Evolutionary conservation across 2,329 filamentous ascomycete genomes (phyloP).

Genomic region (Lecanicillium sp.): DNA sequence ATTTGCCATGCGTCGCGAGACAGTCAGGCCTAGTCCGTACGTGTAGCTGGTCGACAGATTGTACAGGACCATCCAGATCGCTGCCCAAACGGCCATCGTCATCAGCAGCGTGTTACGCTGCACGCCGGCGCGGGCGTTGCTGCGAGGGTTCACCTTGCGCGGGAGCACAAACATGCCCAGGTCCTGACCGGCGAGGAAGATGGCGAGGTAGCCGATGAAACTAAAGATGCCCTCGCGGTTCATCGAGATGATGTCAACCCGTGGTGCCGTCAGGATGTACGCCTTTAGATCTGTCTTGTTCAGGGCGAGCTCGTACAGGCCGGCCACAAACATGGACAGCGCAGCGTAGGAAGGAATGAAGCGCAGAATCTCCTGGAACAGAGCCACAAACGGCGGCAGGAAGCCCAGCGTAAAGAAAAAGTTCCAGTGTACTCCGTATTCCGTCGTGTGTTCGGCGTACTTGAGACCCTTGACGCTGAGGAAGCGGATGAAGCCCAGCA

Average conservation of each 20-base stretch:
- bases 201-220: constrained; percentile 87
- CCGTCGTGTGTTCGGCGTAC: constrained; percentile 94
- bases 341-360: constrained; percentile 71
- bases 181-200: constrained; percentile 85
- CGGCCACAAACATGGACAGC: constrained; percentile 63
- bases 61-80: constrained; percentile 66
- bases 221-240: constrained; percentile 96
- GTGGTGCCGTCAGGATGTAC: constrained; percentile 76
- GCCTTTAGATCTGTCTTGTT: constrained; percentile 72
- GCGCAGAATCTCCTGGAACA: constrained; percentile 67
- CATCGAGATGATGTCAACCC: constrained; percentile 73
- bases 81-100: constrained; percentile 58
- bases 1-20: constrained; percentile 87
- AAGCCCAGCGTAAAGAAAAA: constrained; percentile 96
- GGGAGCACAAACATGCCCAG: constrained; percentile 76
- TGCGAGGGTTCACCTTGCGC: constrained; percentile 39
- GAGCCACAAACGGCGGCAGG: constrained; percentile 79
- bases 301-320: constrained; percentile 68
- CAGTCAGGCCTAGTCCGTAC: constrained; percentile 66
- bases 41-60: constrained; percentile 59
- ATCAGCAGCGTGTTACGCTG: constrained; percentile 55
- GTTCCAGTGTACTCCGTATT: constrained; percentile 99
- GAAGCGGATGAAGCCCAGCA: constrained; percentile 73
- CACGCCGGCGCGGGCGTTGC: constrained; percentile 34
- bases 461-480: constrained; percentile 89